phyloP scores from a whole-genome alignment of 495 filamentous ascomycete genomes.

The Hypoxylon lienhwacheense region DNA sequence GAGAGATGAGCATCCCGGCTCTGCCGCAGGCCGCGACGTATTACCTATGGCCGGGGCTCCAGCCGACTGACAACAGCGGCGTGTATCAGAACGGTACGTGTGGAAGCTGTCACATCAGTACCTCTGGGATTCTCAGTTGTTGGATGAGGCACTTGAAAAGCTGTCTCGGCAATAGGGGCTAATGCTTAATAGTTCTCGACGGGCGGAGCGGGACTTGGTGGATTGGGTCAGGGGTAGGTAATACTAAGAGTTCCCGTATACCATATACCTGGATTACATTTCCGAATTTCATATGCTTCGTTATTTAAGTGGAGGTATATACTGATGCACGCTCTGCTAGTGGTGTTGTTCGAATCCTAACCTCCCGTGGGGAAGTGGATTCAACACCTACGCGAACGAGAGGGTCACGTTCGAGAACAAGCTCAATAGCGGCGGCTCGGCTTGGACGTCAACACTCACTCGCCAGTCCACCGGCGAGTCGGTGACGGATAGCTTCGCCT shows the following conservation, averaged over 20 bases:
- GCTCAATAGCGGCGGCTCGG: slow-evolving; percentile 22
- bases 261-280: no score
- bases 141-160: no score
- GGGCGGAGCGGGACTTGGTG: slow-evolving; percentile 48
- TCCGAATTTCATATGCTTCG: not conserved
- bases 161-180: no score
- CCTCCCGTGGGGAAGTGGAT: slow-evolving; percentile 46
- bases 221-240: slow-evolving; percentile 41
- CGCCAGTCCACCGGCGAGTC: slow-evolving; percentile 22
- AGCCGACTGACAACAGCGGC: slow-evolving; percentile 45
- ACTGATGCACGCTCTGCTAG: not conserved
- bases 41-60: slow-evolving; percentile 50
- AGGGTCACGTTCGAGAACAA: slow-evolving; percentile 38
- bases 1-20: slow-evolving; percentile 43
- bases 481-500: slow-evolving; percentile 36
- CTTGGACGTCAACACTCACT: slow-evolving; percentile 32
- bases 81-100: slow-evolving; percentile 49
- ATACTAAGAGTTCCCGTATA: not conserved
- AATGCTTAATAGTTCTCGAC: no score
- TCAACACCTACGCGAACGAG: slow-evolving; percentile 41
- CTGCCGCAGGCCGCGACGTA: slow-evolving; percentile 43
- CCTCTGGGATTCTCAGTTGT: no score
- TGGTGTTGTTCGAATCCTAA: slow-evolving; percentile 50
- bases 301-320: no score
- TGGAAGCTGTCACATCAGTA: no score